Percentiles rank a stretch among this genome's conserved stretches.
phyloP scores from a whole-genome alignment of 1,284 basidiomycete genomes.

The Schizopora paradoxa region DNA sequence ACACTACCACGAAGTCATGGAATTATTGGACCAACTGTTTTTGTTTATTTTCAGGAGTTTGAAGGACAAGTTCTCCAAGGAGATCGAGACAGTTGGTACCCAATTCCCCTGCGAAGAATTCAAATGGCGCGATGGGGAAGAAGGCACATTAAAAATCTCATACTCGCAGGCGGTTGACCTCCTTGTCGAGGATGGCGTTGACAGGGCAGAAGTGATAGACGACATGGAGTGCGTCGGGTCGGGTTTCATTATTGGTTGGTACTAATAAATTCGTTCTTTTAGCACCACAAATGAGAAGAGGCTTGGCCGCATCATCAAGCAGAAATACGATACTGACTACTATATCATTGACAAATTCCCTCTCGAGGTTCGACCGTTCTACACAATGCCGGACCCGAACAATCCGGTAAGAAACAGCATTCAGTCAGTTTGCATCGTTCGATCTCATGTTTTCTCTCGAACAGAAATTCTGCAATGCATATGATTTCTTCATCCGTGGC shows the following conservation, averaged over 20 bases:
- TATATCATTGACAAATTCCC: conserved; percentile 99
- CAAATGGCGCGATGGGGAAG: conserved; percentile 77
- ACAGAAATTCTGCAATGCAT: conserved; percentile 91
- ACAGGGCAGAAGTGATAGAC: conserved; percentile 67
- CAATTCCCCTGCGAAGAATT: conserved; percentile 93
- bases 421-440: conserved; percentile 11
- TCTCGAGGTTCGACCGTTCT: conserved; percentile 89
- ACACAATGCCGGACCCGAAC: conserved; percentile 93
- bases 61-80: conserved; percentile 70
- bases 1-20: conserved; percentile 96
- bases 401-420: conserved; percentile 59
- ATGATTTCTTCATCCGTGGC: conserved; percentile 99
- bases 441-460: conserved; percentile 3
- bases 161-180: conserved; percentile 88
- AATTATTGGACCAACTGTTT: conserved; percentile 81
- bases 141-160: conserved; percentile 76
- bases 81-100: conserved; percentile 76
- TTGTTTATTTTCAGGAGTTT: conserved; percentile 81
- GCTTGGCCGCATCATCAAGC: conserved; percentile 83
- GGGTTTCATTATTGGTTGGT: conserved; percentile 1
- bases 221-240: conserved; percentile 72
- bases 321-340: conserved; percentile 95
- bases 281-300: conserved; percentile 93
- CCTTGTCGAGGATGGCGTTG: conserved; percentile 78
- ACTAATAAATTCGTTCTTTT: conserved; percentile 12